Conservation (phyloP, 805 yeast species). For the Wickerhamiella bombiphila region DNA sequence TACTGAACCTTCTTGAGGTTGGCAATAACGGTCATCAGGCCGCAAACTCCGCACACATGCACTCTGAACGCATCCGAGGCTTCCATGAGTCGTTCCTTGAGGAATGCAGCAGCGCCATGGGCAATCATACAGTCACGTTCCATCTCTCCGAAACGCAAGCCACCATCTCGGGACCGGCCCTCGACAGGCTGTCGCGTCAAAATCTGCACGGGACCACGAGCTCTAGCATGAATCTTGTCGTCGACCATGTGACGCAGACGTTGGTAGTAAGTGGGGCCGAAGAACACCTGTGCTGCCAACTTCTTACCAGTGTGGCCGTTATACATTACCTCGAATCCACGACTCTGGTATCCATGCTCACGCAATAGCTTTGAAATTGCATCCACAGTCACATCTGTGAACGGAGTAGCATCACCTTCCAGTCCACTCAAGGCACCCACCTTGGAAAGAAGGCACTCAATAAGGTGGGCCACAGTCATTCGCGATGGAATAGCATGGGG, state of each 20-base stretch:
- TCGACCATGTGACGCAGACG: constrained; percentile 98
- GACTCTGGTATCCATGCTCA: constrained; percentile 92
- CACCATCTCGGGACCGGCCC: constrained; percentile 99
- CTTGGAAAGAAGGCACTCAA: constrained; percentile 91
- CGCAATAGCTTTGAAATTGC: constrained; percentile 84
- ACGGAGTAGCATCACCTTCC: constrained; percentile 99
- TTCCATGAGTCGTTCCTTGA: constrained; percentile 96
- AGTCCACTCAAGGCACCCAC: constrained; percentile 89
- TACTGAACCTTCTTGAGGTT: constrained; percentile 94
- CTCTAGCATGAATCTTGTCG: constrained; percentile 97
- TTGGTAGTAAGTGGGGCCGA: constrained; percentile 99
- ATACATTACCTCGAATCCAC: constrained; percentile 98
- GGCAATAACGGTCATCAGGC: constrained; percentile 95
- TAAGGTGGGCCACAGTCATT: constrained; percentile 99
- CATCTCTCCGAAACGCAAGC: constrained; percentile 98
- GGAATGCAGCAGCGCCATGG: constrained; percentile 97
- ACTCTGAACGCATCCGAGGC: constrained; percentile 98
- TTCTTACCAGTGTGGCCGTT: constrained; percentile 98
- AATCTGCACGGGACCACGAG: constrained; percentile 97
- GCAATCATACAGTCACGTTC: constrained; percentile 99
- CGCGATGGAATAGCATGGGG: constrained; percentile 99
- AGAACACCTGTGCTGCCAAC: constrained; percentile 93
- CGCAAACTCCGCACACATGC: constrained; percentile 96
- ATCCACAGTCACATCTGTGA: constrained; percentile 96
- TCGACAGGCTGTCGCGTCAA: constrained; percentile 97